These are phyloP conservation scores for Yarrowia divulgata DNA, from an alignment of 805 yeast species.

Conservation along the genomic window DNA sequence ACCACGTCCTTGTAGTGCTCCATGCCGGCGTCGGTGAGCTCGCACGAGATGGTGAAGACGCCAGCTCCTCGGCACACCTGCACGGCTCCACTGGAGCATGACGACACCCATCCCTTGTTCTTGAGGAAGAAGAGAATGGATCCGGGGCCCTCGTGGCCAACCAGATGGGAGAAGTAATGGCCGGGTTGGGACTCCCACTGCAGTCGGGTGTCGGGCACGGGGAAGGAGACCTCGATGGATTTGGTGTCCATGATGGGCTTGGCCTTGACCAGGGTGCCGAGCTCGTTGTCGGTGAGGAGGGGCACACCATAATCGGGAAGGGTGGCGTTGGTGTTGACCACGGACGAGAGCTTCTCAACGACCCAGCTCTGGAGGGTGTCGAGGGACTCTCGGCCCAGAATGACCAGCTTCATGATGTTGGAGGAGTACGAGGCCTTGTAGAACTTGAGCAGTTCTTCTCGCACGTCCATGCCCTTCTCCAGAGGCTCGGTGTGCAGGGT, in stretches of 20 bases:
- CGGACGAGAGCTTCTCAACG: conserved; percentile 64
- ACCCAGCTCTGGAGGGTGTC: conserved; percentile 78
- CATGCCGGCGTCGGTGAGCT: conserved; percentile 75
- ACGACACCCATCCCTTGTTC: conserved; percentile 77
- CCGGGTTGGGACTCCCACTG: conserved; percentile 74
- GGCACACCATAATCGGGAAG: conserved; percentile 57
- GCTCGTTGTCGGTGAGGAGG: conserved; percentile 55
- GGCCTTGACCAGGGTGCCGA: conserved; percentile 65
- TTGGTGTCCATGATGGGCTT: conserved; percentile 85
- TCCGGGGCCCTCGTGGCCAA: conserved; percentile 94
- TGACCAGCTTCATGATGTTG: conserved; percentile 85
- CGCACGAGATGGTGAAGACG: conserved; percentile 71
- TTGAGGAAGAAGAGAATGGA: conserved; percentile 77
- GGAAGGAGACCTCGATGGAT: conserved; percentile 69
- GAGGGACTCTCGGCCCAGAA: conserved; percentile 81
- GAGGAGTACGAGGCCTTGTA: conserved; percentile 78
- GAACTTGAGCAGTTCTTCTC: conserved; percentile 81
- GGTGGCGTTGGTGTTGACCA: conserved; percentile 60
- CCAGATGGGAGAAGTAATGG: conserved; percentile 74
- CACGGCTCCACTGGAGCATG: conserved; percentile 72
- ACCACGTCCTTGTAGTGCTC: conserved; percentile 66
- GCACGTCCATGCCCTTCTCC: conserved; percentile 68
- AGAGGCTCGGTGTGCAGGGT: conserved; percentile 77
- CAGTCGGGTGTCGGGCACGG: conserved; percentile 75
- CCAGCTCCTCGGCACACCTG: conserved; percentile 67